Base-by-base conservation (phyloP, 176 grass and related monocot genomes). In the Rhipidocladum racemiflorum region DNA sequence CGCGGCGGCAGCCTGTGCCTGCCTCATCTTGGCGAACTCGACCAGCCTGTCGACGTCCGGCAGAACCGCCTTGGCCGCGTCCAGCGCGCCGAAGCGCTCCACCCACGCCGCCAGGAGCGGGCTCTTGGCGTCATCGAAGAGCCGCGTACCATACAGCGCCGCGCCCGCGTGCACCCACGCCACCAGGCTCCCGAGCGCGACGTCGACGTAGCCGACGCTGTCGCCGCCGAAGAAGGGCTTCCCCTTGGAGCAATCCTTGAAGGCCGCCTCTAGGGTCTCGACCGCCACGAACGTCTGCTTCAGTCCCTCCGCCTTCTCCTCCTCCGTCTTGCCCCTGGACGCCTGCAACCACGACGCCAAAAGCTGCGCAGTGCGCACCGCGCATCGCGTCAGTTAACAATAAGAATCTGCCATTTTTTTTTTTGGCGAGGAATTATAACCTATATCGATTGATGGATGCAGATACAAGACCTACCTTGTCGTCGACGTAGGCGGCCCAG, bases 151-250 rank as follows among this genome's bases (percentile, higher is more conserved):
- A 0, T 32, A 7, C 9, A 91, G 63, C 69, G 68, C 78, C 63
- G 85, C 83, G 0, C 57, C 27, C 0, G 82, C 60, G 17, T 54
- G 53, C 64, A 68, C 64, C 85, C 85, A 72, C 1, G 55, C 25
- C 1, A 65, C 35, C 12, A 63, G 48, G 36, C 65, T 7, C 9
- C 84, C 93, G 0, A 92, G 62, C n/a, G 50, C 5, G 9, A 92
- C 23, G 56, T 92, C 93, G 3, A 88, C 0, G 54, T 81, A 84
- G 3, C 85, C 87, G 5, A 90, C 85, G 12, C 2, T 59, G 24
- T 92, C 81, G 9, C 93, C 89, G 15, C 87, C 77, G 16, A 94
- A 94, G 77, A 86, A 90, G 12, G 46, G 21, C 59, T 79, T 72
- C 3, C 84, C 84, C 76, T 66, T 65, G 48, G 84, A 86, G 78